Percentiles rank a stretch among this genome's conserved stretches.
phyloP scores from a whole-genome alignment of 1,139 yeast species.

The Lodderomyces orthopsilosis region DNA sequence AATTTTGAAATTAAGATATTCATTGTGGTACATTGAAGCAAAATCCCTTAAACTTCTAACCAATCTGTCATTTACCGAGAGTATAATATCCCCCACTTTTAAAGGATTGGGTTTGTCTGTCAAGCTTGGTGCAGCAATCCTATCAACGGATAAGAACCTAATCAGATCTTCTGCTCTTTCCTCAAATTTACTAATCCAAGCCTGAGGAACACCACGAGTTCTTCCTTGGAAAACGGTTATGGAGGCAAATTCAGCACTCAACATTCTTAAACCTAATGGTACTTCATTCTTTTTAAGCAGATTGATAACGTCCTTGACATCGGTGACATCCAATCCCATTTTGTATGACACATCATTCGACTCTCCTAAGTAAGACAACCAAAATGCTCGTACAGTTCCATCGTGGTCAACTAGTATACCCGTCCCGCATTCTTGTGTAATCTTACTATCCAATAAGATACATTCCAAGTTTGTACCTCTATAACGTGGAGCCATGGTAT shows the following conservation, averaged over 20 bases:
- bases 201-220: conserved; percentile 79
- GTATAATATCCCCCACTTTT: conserved; percentile 66
- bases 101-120: conserved; percentile 30
- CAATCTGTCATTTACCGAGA: conserved; percentile 63
- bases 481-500: conserved; percentile 69
- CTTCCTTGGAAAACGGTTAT: conserved; percentile 75
- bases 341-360: conserved; percentile 62
- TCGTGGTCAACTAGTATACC: conserved; percentile 79
- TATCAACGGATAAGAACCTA: conserved; percentile 68
- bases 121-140: conserved; percentile 56
- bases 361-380: conserved; percentile 84
- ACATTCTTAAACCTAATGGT: conserved; percentile 59
- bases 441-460: conserved; percentile 67
- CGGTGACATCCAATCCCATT: conserved; percentile 78
- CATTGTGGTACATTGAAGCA: conserved; percentile 48
- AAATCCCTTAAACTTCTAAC: conserved; percentile 69
- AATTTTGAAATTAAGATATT: conserved; percentile 54
- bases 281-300: conserved; percentile 49
- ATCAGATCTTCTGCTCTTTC: conserved; percentile 57
- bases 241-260: conserved; percentile 77
- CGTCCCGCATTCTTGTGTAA: conserved; percentile 72
- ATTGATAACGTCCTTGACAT: conserved; percentile 56
- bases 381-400: conserved; percentile 78
- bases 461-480: conserved; percentile 85
- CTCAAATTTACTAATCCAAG: conserved; percentile 74